These are phyloP conservation scores for Carex scoparia DNA, from an alignment of 176 grass and related monocot genomes.

Conservation along the genomic window DNA sequence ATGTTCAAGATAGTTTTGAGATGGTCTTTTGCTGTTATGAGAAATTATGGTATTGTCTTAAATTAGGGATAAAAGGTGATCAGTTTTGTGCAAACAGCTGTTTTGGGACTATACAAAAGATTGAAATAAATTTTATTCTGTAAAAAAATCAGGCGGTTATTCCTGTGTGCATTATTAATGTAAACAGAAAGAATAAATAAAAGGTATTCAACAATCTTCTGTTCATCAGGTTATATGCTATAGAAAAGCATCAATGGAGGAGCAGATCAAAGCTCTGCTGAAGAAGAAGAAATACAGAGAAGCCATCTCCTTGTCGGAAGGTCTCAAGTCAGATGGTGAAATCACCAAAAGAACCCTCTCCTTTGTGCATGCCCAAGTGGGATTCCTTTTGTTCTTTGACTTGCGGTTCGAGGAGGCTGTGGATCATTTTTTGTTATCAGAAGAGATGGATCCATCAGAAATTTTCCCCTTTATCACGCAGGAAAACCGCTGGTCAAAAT, in stretches of 20 bases:
- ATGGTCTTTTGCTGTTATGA: neutral
- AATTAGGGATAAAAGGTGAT: neutral
- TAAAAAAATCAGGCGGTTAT: neutral
- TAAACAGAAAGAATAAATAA: slow-evolving; percentile 16
- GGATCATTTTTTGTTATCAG: slow-evolving; percentile 84
- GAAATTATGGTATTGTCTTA: neutral
- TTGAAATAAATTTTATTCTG: neutral
- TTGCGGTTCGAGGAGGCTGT: slow-evolving; percentile 86
- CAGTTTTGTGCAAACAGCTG: neutral
- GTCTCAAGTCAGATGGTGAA: slow-evolving; percentile 72
- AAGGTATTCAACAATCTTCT: neutral
- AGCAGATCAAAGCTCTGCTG: slow-evolving; percentile 79
- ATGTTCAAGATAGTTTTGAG: slow-evolving; percentile 4
- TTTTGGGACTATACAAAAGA: neutral
- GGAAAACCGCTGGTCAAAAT: slow-evolving; percentile 90
- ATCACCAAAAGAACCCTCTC: slow-evolving; percentile 72
- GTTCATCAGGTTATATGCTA: slow-evolving; percentile 67
- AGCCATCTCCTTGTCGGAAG: slow-evolving; percentile 71
- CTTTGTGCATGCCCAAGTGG: slow-evolving; percentile 94
- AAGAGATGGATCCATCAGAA: slow-evolving; percentile 83
- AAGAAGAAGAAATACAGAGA: slow-evolving; percentile 68
- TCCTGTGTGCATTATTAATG: neutral
- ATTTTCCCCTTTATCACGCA: slow-evolving; percentile 97
- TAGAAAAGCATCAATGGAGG: slow-evolving; percentile 61
- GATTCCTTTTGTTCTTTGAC: slow-evolving; percentile 89